These are phyloP conservation scores for Eimeria brunetti DNA, from an alignment of 169 alveolate species.

Conservation along the genomic window DNA sequence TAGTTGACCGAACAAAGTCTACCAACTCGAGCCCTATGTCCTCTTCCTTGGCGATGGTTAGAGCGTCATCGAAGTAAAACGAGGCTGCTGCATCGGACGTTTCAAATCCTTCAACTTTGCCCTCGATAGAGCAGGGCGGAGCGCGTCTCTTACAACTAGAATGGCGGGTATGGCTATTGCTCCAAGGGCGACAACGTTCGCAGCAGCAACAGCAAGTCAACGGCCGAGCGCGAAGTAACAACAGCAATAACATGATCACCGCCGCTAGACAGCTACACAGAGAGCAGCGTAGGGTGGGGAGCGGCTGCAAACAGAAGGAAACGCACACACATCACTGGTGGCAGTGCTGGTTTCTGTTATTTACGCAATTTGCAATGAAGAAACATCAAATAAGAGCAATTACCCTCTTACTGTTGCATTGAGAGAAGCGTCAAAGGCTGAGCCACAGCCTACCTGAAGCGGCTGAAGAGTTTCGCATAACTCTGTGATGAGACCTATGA, in stretches of 20 bases:
- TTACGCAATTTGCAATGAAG: not conserved
- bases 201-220: conserved; percentile 74
- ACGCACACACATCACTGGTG: not conserved
- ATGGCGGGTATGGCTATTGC: conserved; percentile 59
- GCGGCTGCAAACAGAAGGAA: conserved; percentile 51
- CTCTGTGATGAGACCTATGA: conserved; percentile 38
- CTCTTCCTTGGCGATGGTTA: conserved; percentile 63
- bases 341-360: not conserved
- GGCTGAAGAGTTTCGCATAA: conserved; percentile 72
- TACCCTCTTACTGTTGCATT: not conserved
- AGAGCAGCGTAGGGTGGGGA: conserved; percentile 67
- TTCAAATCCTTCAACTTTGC: conserved; percentile 41
- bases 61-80: conserved; percentile 63
- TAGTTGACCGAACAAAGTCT: conserved; percentile 66
- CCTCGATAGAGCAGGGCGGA: conserved; percentile 8
- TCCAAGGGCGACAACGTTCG: conserved; percentile 73
- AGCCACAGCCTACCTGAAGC: conserved; percentile 34
- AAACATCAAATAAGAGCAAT: not conserved
- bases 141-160: conserved; percentile 61
- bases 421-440: not conserved
- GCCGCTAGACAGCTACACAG: conserved; percentile 72
- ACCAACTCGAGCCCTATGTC: conserved; percentile 64
- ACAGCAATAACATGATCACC: conserved; percentile 33
- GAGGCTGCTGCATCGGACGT: conserved; percentile 59
- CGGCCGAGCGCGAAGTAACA: conserved; percentile 71